Evolutionary conservation across 306 rosid species (phyloP), one percentile per base, ranked within the genome.

Genomic region (Lupinus albus): DNA sequence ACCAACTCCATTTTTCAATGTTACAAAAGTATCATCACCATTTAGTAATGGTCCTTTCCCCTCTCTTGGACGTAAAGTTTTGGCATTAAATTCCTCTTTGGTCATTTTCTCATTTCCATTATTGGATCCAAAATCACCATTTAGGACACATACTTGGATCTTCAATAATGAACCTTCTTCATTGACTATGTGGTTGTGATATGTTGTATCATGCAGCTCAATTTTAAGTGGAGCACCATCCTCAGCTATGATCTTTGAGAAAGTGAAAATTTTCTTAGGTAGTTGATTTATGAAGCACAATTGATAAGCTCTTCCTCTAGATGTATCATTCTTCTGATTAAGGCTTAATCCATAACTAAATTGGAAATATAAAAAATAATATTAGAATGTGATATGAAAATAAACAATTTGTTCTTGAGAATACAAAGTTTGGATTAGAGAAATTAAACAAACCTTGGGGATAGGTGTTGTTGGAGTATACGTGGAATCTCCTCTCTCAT

Each of bases 41-140:
- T 0, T 14, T 15, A 89, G 59, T 10, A 86, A 71, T 4, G 78
- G 80, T 50, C 78, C 79, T 70, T 18, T 88, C 0, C 71, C 75
- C 13, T 60, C 49, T 55, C 91, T 78, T 71, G 70, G 72, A 4
- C n/a, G 55, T 0, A 48, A 33, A 45, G 44, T 53, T 7, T 13
- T 67, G 18, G 12, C 10, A 21, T 32, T 59, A 67, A 89, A 86
- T 8, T 89, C 82, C 7, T 39, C 41, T 11, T 79, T 50, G 0
- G 69, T 80, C 88, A 90, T 83, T 38, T 86, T 82, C 18, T 84
- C 82, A 6, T 44, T 48, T n/a, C 63, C 82, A 33, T 71, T 42
- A 20, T 20, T 1, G 0, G 25, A 42, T 39, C 72, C 68, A 14
- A 84, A 82, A 11, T 65, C 88, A 2, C 86, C 88, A 3, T 68